A percentile compares a stretch with the other conserved stretches of the same genome.
Evolutionary conservation across 2,329 filamentous ascomycete genomes (phyloP).

Genomic region (Madurella fahalii): DNA sequence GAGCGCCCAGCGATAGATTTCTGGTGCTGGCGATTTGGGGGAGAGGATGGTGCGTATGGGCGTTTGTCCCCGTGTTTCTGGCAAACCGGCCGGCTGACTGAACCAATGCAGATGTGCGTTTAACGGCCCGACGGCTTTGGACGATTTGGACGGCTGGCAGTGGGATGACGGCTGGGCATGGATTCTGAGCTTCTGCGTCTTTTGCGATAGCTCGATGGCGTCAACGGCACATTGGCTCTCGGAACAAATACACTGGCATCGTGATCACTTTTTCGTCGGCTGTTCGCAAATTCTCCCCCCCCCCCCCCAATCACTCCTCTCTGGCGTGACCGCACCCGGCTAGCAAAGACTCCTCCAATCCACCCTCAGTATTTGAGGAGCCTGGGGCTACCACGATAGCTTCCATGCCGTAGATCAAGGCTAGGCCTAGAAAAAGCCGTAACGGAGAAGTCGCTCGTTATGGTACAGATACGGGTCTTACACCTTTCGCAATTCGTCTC

Average conservation of each 20-base stretch:
- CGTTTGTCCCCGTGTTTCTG: neutral
- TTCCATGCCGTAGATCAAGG: conserved; percentile 55
- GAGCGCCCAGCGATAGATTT: conserved; percentile 64
- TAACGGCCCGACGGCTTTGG: conserved; percentile 20
- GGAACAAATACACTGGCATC: conserved; percentile 28
- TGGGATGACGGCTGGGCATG: conserved; percentile 24
- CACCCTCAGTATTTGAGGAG: conserved; percentile 47
- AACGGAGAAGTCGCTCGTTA: conserved; percentile 49
- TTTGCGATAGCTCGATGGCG: conserved; percentile 25
- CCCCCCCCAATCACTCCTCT: neutral
- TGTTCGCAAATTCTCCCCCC: neutral
- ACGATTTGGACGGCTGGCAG: conserved; percentile 23
- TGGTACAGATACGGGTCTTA: conserved; percentile 66
- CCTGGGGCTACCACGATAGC: conserved; percentile 55
- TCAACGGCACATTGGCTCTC: conserved; percentile 28
- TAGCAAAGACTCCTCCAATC: conserved; percentile 53
- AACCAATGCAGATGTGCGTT: conserved; percentile 21
- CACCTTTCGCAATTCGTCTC: conserved; percentile 34
- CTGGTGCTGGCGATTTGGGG: conserved; percentile 21
- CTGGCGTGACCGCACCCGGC: conserved; percentile 38
- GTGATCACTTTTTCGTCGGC: conserved; percentile 16
- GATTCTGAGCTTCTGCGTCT: conserved; percentile 19
- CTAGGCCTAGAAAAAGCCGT: conserved; percentile 59
- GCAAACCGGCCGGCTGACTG: conserved; percentile 13
- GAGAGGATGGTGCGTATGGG: conserved; percentile 24